A percentile compares a stretch with the other conserved stretches of the same genome.
These are phyloP conservation scores for Rhodotorula glutinis DNA, from an alignment of 1,284 basidiomycete genomes.

Conservation along the genomic window DNA sequence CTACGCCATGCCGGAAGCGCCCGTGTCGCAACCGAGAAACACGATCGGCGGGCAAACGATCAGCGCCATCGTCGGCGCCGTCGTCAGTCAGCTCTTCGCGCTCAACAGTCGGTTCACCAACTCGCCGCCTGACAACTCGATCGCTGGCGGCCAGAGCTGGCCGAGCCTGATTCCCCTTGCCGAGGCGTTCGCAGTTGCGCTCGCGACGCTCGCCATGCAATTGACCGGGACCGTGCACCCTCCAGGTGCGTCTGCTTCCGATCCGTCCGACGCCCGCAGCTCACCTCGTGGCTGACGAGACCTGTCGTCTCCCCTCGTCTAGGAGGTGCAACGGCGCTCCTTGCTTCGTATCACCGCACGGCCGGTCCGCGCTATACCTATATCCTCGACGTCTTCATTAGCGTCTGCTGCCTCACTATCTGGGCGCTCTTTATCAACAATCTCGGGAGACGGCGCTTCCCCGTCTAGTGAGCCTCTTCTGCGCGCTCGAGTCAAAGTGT, in stretches of 20 bases:
- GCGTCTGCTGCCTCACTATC: constrained; percentile 16
- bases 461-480: constrained; percentile 14
- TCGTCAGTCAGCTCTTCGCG: constrained; percentile 29
- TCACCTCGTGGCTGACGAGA: background rate
- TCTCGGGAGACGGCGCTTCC: constrained; percentile 29
- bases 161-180: constrained; percentile 15
- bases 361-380: constrained; percentile 17
- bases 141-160: constrained; percentile 13
- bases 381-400: constrained; percentile 30
- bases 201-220: constrained; percentile 27
- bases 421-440: constrained; percentile 34
- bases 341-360: constrained; percentile 22
- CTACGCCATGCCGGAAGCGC: constrained; percentile 29
- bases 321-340: constrained; percentile 34
- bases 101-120: constrained; percentile 10
- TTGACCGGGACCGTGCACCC: constrained; percentile 36
- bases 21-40: constrained; percentile 26
- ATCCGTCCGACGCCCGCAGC: background rate
- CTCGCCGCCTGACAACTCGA: background rate
- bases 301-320: accelerated
- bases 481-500: too few species aligned
- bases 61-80: constrained; percentile 20
- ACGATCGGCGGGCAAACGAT: constrained; percentile 31
- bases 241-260: constrained; percentile 9
- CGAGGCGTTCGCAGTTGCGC: constrained; percentile 16